Evolutionary conservation across 352 stramenopile species (phyloP).

Genomic region (Saprolegnia diclina): DNA sequence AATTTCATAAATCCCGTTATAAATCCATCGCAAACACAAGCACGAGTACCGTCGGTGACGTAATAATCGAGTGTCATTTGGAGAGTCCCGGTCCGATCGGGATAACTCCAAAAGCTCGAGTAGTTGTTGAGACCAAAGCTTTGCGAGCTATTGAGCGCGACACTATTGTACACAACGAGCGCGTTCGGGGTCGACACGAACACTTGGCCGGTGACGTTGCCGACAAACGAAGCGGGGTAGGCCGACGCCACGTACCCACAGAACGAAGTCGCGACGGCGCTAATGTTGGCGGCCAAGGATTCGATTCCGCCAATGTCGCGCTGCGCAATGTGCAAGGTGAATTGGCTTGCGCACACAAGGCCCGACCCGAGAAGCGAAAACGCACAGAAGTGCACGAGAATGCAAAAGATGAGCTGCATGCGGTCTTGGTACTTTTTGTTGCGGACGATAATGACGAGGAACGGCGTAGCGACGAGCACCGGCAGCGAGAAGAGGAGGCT

Average conservation of each 20-base stretch:
- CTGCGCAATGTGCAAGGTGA: not conserved
- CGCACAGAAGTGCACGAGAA: conserved; percentile 66
- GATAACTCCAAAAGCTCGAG: conserved; percentile 54
- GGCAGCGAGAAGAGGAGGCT: conserved; percentile 45
- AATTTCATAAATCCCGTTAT: no score
- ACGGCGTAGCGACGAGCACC: conserved; percentile 54
- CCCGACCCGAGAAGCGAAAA: conserved; percentile 43
- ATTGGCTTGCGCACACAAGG: conserved; percentile 33
- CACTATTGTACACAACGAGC: conserved; percentile 6
- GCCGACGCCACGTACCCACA: not conserved
- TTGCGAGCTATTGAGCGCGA: conserved; percentile 20
- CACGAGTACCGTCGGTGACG: conserved; percentile 4
- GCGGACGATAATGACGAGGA: conserved; percentile 49
- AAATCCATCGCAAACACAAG: not conserved
- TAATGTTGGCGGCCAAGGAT: not conserved
- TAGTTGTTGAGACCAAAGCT: conserved; percentile 21
- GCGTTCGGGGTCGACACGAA: not conserved
- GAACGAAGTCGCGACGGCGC: not conserved
- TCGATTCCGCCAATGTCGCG: conserved; percentile 7
- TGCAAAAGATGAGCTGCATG: conserved; percentile 54
- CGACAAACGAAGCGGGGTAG: not conserved
- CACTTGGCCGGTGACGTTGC: conserved; percentile 1
- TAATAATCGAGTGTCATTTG: conserved; percentile 43
- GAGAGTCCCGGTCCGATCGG: conserved; percentile 47
- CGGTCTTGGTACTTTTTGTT: conserved; percentile 45